A percentile compares a stretch with the other conserved stretches of the same genome.
These are phyloP conservation scores for Talaromyces amestolkiae DNA, from an alignment of 2,329 filamentous ascomycete species.

Conservation along the genomic window DNA sequence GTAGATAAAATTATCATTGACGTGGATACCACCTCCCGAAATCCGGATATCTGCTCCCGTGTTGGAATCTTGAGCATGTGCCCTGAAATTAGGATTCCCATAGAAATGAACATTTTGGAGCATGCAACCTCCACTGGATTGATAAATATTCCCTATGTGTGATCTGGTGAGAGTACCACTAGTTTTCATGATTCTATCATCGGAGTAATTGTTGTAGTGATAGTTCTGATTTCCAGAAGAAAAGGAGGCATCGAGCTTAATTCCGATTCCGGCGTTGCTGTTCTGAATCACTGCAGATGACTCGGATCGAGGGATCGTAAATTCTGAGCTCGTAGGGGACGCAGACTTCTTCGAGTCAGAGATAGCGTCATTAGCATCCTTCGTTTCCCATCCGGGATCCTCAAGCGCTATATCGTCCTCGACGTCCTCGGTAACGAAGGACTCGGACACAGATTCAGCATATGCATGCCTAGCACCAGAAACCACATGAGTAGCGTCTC, in stretches of 20 bases:
- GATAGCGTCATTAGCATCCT: neutral
- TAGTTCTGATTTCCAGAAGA: too few relatives aligned
- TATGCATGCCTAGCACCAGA: neutral
- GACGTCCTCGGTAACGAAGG: neutral
- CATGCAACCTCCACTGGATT: too few relatives aligned
- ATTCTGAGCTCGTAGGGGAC: too few relatives aligned
- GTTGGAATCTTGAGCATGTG: too few relatives aligned
- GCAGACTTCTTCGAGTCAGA: neutral
- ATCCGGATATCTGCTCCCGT: too few relatives aligned
- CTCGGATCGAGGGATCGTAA: too few relatives aligned
- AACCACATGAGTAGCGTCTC: neutral
- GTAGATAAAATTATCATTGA: too few relatives aligned
- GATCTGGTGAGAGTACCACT: too few relatives aligned
- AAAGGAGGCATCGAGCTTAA: neutral
- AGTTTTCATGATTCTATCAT: neutral
- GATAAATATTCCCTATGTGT: too few relatives aligned
- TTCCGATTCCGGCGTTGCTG: neutral
- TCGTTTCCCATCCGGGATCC: neutral
- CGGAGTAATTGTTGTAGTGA: too few relatives aligned
- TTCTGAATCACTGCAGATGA: neutral
- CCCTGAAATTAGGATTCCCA: neutral
- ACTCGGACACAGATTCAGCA: neutral
- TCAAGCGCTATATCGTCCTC: neutral
- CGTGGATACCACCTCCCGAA: too few relatives aligned
- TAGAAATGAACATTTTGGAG: neutral